These are phyloP conservation scores for Xylariaceae sp. DNA, from an alignment of 2,329 filamentous ascomycete genomes.

Conservation along the genomic window DNA sequence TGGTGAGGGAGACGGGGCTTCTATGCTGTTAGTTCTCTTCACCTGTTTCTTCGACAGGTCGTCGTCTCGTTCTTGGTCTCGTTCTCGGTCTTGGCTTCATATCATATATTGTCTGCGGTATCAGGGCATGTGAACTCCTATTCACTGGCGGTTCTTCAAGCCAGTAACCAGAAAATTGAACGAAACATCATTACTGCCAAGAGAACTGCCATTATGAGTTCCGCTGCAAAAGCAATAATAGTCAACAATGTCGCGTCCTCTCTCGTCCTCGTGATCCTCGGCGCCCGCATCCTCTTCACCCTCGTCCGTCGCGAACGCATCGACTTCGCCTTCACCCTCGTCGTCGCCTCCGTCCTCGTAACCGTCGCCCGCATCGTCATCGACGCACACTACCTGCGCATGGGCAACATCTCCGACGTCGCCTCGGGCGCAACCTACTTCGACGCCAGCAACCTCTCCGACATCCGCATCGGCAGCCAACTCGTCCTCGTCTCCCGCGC, in stretches of 20 bases:
- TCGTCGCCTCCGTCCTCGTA: conserved; percentile 21
- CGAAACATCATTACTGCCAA: no score
- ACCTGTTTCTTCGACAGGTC: neutral
- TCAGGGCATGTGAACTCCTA: no score
- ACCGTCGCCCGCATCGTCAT: conserved; percentile 21
- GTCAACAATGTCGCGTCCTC: conserved; percentile 20
- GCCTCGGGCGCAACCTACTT: conserved; percentile 11
- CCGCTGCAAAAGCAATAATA: neutral
- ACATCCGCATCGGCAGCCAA: conserved; percentile 24
- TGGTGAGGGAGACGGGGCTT: neutral
- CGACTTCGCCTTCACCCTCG: conserved; percentile 27
- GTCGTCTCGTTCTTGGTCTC: no score
- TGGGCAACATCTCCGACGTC: conserved; percentile 23
- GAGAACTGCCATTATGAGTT: conserved; percentile 3
- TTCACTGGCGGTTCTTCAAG: no score
- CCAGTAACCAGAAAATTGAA: no score
- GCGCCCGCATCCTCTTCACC: conserved; percentile 21
- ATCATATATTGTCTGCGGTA: no score
- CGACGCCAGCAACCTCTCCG: conserved; percentile 9
- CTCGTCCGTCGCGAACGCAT: conserved; percentile 25
- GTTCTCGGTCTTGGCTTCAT: no score
- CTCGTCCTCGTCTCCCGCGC: conserved; percentile 25
- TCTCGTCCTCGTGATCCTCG: conserved; percentile 25
- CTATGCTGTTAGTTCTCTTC: neutral
- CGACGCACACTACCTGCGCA: conserved; percentile 24